A percentile compares a stretch with the other conserved stretches of the same genome.
Conservation (phyloP, 768 basidiomycete genomes). For the Lentinula edodes region DNA sequence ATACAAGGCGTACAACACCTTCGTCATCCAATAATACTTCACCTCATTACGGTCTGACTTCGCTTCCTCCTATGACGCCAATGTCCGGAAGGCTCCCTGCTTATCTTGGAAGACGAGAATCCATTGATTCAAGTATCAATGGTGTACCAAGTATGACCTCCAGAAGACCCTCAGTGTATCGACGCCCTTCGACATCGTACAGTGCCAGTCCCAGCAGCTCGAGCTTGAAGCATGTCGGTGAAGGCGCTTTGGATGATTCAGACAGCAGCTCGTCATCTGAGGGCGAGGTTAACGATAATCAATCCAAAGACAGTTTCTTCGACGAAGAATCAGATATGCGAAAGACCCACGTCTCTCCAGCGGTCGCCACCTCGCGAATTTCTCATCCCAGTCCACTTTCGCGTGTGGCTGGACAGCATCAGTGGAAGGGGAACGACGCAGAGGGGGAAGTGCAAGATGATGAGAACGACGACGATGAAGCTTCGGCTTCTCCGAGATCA, state of each 20-base stretch:
- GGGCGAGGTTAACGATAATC: slow-evolving; percentile 23
- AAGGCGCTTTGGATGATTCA: slow-evolving; percentile 74
- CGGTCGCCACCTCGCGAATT: slow-evolving; percentile 21
- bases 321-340: slow-evolving; percentile 16
- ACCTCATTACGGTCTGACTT: slow-evolving; percentile 36
- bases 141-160: neutral
- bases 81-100: slow-evolving; percentile 21
- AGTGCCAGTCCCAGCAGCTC: slow-evolving; percentile 30
- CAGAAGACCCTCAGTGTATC: slow-evolving; percentile 33
- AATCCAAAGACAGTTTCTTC: slow-evolving; percentile 17
- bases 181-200: slow-evolving; percentile 41
- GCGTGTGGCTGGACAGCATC: slow-evolving; percentile 44
- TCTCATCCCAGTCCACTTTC: slow-evolving; percentile 66
- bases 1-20: slow-evolving; percentile 35
- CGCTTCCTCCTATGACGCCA: slow-evolving; percentile 43
- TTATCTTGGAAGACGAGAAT: slow-evolving; percentile 32
- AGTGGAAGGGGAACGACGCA: slow-evolving; percentile 48
- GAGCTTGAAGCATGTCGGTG: slow-evolving; percentile 63
- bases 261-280: slow-evolving; percentile 46
- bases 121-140: slow-evolving; percentile 24
- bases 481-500: slow-evolving; percentile 62
- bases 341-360: slow-evolving; percentile 28
- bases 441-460: slow-evolving; percentile 20
- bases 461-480: slow-evolving; percentile 37
- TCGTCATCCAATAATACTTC: slow-evolving; percentile 55